Base-by-base conservation (phyloP, 768 basidiomycete species). In the Rhodosporidiobolus sp. region DNA sequence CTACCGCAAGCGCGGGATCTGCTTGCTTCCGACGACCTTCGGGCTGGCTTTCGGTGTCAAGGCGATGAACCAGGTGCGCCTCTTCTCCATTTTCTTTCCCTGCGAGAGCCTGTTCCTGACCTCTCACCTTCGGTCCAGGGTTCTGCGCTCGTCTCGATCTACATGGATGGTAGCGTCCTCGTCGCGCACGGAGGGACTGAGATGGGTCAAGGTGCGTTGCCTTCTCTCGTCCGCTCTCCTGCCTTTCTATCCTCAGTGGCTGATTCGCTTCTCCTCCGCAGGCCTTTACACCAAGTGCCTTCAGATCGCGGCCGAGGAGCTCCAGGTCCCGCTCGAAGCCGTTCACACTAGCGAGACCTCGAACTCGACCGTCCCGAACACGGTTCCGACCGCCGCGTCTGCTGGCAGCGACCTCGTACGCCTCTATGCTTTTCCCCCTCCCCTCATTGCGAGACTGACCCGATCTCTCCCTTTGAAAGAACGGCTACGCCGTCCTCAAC, bases 151-250 rank as follows among this genome's bases (percentile, higher is more conserved):
- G 73, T 77, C 0, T 45, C 62, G 38, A 72, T 77, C 48, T 73
- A 69, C 50, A n/a, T 69, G 45, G 78, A 79, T 43, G 78, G 78
- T 4, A 71, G 65, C 10, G 75, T 78, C 34, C 65, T 76, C 32
- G 72, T 79, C 32, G 74, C 75, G 48, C 78, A 79, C 45, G 78
- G 78, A 19, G 78, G 78, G 0, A 76, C 73, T 2, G 78, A 79
- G 58, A 76, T 74, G 69, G 46, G 54, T 32, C 48, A 46, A 10
- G n/a, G n/a, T 34, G 46, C 38, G 45, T n/a, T 26, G 1, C 14
- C 38, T 43, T 14, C 19, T 52, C 28, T 6, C 48, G 1, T 30
- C 34, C 22, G 7, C 8, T 48, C 38, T 7, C 7, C 28, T 49
- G 5, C 4, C 46, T 26, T 14, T 30, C 3, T 9, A n/a, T 30